Evolutionary conservation across 2,329 filamentous ascomycete species (phyloP), one percentile per base, ranked within the genome.

Genomic region (Trichoderma gracile): DNA sequence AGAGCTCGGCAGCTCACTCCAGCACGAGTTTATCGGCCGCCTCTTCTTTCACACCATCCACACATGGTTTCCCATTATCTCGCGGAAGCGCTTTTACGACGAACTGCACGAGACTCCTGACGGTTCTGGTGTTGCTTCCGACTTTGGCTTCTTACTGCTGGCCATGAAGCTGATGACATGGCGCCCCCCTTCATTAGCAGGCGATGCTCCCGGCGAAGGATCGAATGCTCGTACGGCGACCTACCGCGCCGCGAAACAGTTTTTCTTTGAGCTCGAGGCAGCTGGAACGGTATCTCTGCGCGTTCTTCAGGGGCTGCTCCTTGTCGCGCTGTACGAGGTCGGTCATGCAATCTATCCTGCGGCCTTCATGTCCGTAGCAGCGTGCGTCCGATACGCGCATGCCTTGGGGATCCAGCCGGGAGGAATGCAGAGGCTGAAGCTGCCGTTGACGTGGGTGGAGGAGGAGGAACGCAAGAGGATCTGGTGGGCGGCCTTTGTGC

Each of bases 271-370:
- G 15, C 57, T 60, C n/a, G 57, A 60, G 23, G 38, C 46, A 12
- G 46, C 57, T 3, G 57, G 57, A 4, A 23, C 50, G 10, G 42
- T 60, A 1, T 60, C 57, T 60, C 57, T 60, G 19, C 57, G 45
- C 1, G 46, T 60, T 0, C 57, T 60, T 25, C 46, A 60, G 30
- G 57, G 57, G 1, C 40, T 60, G 21, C 23, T 60, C 40, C 46
- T 60, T 2, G 57, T 60, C 2, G 17, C 57, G 19, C 33, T 60
- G 4, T 60, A 60, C 17, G 57, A 60, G 25, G 38, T 60, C 14
- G 57, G 57, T 5, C 57, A 60, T 9, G 57, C 46, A 27, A 60
- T 60, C 15, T 60, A 60, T 30, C 57, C 57, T 9, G 57, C 57
- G 5, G 57, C 57, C 6, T 60, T 60, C 46, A 60, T 60, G 57